Evolutionary conservation across 2,329 filamentous ascomycete genomes (phyloP), one percentile per base, ranked within the genome.

Genomic region (Ascocoryne sarcoides): DNA sequence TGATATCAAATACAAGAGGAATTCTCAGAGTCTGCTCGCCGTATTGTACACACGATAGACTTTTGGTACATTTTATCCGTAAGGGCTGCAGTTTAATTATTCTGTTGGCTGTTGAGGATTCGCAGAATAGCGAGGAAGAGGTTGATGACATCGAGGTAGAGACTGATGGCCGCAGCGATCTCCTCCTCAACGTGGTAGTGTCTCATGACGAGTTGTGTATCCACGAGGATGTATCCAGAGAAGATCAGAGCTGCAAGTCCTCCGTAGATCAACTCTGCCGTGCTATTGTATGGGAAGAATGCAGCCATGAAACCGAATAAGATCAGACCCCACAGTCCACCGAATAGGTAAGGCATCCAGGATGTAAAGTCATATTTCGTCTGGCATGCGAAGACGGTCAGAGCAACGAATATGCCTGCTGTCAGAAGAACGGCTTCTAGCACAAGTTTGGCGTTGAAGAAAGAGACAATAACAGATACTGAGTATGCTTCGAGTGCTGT

Each of bases 151-250:
- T 96, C 90, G 36, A 98, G 75, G 62, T 98, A 98, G 36, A 98
- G 73, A 60, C 85, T 92, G 63, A 98, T 95, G 8, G 86, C 82
- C 36, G 90, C 90, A 5, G 89, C 88, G 60, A 96, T 95, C 71
- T 95, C 89, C 73, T 95, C 90, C 67, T 98, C 92, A 38, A 95
- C 87, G 59, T 96, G 90, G 66, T 95, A 92, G 64, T 95, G 85
- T 58, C 89, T 79, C 76, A 98, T 83, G 47, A 98, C 79, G 54
- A 98, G 68, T 71, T 98, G 92, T 0, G 92, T 98, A 61, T 98
- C 92, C 34, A 96, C 86, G 34, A 98, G 73, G 47, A 98, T 93
- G 65, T 98, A 98, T 5, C 73, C 90, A 36, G 82, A 89, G 70
- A 98, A 98, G 59, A 98, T 77, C 33, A 98, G 67, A 2, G 92